Percentiles rank a stretch among this genome's conserved stretches.
These are phyloP conservation scores for Baorangia bicolor DNA, from an alignment of 768 basidiomycete genomes.

Conservation along the genomic window DNA sequence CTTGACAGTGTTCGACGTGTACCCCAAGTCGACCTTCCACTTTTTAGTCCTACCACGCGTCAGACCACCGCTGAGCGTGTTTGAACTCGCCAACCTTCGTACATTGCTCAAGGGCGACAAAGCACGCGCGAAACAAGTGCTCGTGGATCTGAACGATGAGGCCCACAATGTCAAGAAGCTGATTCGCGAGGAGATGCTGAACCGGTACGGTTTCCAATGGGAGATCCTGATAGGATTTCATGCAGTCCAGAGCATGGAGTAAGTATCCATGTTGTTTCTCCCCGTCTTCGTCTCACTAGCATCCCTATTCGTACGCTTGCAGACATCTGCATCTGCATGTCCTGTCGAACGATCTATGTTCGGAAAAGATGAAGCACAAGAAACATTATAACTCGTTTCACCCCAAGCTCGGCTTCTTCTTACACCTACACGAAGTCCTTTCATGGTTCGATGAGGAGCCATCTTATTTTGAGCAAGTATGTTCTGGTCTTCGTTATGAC, in stretches of 20 bases:
- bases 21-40: slow-evolving; percentile 84
- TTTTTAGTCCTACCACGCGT: slow-evolving; percentile 79
- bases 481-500: slow-evolving; percentile 18
- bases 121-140: slow-evolving; percentile 49
- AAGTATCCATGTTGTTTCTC: slow-evolving; percentile 31
- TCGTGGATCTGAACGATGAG: slow-evolving; percentile 53
- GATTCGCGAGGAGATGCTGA: slow-evolving; percentile 79
- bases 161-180: slow-evolving; percentile 54
- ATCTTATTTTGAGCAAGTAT: slow-evolving; percentile 51
- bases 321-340: slow-evolving; percentile 88
- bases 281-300: background rate
- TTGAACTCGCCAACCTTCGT: slow-evolving; percentile 52
- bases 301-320: background rate
- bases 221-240: slow-evolving; percentile 83
- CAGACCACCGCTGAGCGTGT: slow-evolving; percentile 28
- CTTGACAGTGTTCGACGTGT: slow-evolving; percentile 72
- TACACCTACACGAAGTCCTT: slow-evolving; percentile 74
- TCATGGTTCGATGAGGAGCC: slow-evolving; percentile 74
- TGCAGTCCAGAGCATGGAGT: slow-evolving; percentile 84
- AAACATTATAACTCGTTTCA: slow-evolving; percentile 93
- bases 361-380: slow-evolving; percentile 74
- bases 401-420: slow-evolving; percentile 80
- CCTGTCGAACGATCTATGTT: slow-evolving; percentile 73
- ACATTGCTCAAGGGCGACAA: slow-evolving; percentile 56
- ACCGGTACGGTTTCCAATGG: slow-evolving; percentile 74